phyloP scores from a whole-genome alignment of 345 rosid genomes.

The Eucalyptus polybractea region DNA sequence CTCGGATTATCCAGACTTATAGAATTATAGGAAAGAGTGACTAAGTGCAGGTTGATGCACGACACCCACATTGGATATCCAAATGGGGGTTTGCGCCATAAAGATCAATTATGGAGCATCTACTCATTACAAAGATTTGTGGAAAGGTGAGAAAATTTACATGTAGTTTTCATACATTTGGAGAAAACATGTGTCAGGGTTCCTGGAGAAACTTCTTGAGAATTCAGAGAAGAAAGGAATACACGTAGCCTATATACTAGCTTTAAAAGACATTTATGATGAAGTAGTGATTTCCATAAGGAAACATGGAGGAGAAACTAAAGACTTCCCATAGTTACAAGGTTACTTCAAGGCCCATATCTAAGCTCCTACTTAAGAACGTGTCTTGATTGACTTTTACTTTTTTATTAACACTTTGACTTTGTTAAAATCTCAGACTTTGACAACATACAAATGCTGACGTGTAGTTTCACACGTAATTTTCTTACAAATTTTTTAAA shows the following conservation, averaged over 20 bases:
- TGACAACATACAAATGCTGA: background rate
- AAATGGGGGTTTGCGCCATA: background rate
- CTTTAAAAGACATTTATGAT: background rate
- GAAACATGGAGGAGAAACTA: background rate
- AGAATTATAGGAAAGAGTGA: background rate
- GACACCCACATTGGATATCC: background rate
- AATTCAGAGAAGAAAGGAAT: background rate
- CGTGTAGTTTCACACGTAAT: background rate
- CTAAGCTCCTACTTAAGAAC: background rate
- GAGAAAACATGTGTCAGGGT: background rate
- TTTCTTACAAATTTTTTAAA: background rate
- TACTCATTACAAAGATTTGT: background rate
- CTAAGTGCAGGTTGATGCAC: background rate
- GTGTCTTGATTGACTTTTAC: background rate
- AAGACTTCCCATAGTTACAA: background rate
- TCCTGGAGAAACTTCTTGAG: background rate
- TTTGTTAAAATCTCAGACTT: background rate
- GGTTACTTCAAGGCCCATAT: background rate
- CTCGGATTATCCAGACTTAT: background rate
- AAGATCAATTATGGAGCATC: background rate
- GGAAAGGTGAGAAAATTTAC: background rate
- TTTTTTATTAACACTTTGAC: background rate
- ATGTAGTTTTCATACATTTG: background rate
- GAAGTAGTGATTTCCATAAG: background rate
- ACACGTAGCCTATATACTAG: background rate